Conservation (phyloP, 768 basidiomycete genomes). For the Pisolithus orientalis region DNA sequence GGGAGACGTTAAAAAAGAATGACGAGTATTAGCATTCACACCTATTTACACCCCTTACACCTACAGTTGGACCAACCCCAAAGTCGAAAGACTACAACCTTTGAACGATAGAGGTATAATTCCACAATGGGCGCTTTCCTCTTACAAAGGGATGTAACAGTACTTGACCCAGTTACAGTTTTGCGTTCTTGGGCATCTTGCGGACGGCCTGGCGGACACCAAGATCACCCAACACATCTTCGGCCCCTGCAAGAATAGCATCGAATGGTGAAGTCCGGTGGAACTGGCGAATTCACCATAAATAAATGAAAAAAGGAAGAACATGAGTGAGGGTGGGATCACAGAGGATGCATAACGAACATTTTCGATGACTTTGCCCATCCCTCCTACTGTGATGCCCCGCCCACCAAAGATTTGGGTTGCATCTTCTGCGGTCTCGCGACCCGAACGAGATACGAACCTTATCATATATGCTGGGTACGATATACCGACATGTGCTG, state of each 20-base stretch:
- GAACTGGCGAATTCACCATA: constrained; percentile 39
- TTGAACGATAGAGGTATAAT: neutral
- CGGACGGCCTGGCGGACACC: constrained; percentile 70
- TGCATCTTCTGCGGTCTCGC: constrained; percentile 57
- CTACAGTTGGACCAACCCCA: too few species aligned
- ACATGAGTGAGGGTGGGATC: neutral
- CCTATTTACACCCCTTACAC: too few species aligned
- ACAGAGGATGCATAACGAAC: constrained; percentile 33
- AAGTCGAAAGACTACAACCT: too few species aligned
- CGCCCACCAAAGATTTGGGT: constrained; percentile 88
- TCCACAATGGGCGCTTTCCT: neutral
- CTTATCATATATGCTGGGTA: constrained; percentile 28
- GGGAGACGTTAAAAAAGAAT: too few species aligned
- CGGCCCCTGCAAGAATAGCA: constrained; percentile 75
- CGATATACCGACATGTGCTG: neutral
- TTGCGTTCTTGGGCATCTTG: constrained; percentile 53
- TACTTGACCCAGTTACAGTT: constrained; percentile 28
- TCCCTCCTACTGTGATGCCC: constrained; percentile 78
- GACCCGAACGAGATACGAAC: constrained; percentile 54
- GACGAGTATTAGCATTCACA: too few species aligned
- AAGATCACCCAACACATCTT: constrained; percentile 68
- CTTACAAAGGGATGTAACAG: neutral
- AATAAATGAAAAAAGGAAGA: neutral
- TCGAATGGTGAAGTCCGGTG: constrained; percentile 82
- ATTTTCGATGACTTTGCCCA: constrained; percentile 82